phyloP scores from a whole-genome alignment of 208 protist genomes.

The Trichomonas gallinae region DNA sequence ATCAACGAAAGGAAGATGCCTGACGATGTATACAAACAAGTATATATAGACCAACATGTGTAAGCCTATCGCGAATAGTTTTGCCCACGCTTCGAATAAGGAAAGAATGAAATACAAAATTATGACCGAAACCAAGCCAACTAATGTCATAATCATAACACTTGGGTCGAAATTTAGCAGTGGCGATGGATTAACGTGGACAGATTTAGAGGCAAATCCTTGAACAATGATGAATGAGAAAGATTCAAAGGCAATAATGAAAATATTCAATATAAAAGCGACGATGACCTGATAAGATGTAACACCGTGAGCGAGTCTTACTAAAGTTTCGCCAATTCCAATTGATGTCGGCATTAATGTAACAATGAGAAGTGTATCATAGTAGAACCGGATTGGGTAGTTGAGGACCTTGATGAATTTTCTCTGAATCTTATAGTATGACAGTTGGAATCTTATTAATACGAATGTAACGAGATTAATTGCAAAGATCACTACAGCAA shows the following conservation, averaged over 20 bases:
- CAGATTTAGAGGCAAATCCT: not conserved
- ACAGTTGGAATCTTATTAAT: not conserved
- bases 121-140: too few species aligned
- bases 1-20: not conserved
- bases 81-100: not conserved
- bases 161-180: not conserved
- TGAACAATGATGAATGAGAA: not conserved
- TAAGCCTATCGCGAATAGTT: not conserved
- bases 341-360: not conserved
- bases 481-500: not conserved
- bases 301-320: not conserved
- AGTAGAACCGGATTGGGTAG: not conserved
- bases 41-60: not conserved
- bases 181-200: not conserved
- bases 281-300: not conserved
- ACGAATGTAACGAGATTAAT: not conserved
- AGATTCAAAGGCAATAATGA: not conserved
- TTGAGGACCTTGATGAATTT: not conserved
- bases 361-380: not conserved
- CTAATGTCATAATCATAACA: not conserved
- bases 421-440: not conserved
- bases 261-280: not conserved
- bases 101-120: not conserved
- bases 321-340: not conserved
- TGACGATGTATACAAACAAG: not conserved